A percentile compares a stretch with the other conserved stretches of the same genome.
Conservation (phyloP, 805 yeast species). For the Kurtzmaniella cleridarum region DNA sequence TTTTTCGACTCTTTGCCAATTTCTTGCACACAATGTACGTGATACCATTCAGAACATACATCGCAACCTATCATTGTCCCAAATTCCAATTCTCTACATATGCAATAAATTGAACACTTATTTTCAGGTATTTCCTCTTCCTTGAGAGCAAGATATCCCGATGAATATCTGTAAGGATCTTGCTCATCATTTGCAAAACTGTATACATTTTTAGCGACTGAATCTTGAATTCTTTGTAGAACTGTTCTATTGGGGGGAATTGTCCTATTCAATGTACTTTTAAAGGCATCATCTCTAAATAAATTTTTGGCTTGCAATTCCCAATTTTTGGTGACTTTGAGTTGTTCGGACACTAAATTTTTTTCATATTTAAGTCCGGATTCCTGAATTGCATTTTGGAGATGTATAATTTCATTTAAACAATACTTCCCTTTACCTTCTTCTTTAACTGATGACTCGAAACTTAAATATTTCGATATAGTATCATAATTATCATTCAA, state of each 20-base stretch:
- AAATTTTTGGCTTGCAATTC: conserved; percentile 10
- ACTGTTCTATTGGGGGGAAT: too few species aligned
- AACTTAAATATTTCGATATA: conserved; percentile 11
- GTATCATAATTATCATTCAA: conserved; percentile 17
- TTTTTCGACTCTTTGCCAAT: conserved; percentile 4
- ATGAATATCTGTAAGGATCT: conserved; percentile 21
- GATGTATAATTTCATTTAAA: conserved; percentile 17
- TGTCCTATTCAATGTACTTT: not conserved
- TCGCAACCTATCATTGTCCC: conserved; percentile 69
- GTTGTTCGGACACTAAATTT: conserved; percentile 8
- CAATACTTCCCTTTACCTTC: not conserved
- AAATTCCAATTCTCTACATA: conserved; percentile 58
- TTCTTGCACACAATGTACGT: conserved; percentile 48
- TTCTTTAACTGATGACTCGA: not conserved
- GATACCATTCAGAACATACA: conserved; percentile 68
- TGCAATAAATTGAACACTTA: conserved; percentile 40
- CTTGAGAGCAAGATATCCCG: conserved; percentile 15
- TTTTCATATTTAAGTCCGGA: conserved; percentile 15
- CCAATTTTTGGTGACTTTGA: conserved; percentile 21
- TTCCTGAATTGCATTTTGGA: conserved; percentile 16
- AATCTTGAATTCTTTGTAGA: too few species aligned
- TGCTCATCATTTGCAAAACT: conserved; percentile 19
- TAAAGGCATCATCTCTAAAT: conserved; percentile 7
- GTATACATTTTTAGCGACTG: conserved; percentile 14
- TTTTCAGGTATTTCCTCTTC: conserved; percentile 2